Base-by-base conservation (phyloP, 768 basidiomycete species). In the Termitomyces sp. region DNA sequence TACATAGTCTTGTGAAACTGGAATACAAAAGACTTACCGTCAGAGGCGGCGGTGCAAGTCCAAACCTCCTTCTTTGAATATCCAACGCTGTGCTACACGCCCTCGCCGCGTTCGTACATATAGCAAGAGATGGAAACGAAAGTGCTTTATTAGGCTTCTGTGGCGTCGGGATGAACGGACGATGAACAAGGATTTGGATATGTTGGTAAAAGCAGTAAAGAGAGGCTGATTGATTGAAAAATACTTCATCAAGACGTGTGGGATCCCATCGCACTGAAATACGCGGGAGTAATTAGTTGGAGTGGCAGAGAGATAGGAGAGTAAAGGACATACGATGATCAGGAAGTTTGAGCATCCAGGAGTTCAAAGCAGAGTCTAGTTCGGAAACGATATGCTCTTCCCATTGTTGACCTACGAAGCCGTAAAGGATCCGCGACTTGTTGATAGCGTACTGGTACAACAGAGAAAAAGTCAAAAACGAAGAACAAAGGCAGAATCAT, bases 61-160 rank as follows among this genome's bases (percentile, higher is more conserved):
- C 57, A 36, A 61, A 72, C 14, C 81, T 72, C 60, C 67, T 75
- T 56, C 80, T 74, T 54, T 83, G 81, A 2, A 82, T 74, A 65
- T 91, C 88, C 25, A 90, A 73, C n/a, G 96, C 81, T 66, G 91
- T 90, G 17, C 83, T 86, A 59, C 86, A 89, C 0, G 90, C 89
- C 14, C 94, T 79, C 0, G 94, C 91, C 0, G 94, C 87, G 59
- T 92, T 83, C 10, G 89, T 84, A 71, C 88, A 92, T 61, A 90
- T 90, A 1, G 89, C 86, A 25, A 91, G 77, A 0, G 87, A 89
- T 6, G 87, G 88, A 68, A 86, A 85, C 1, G 80, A 77, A 4
- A 83, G 65, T 3, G 74, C 63, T 32, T 47, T 57, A 17, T 79
- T 76, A 0, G 79, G 79, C 58, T 77, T 81, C 45, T 74, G 74